These are phyloP conservation scores for Entomortierella lignicola DNA, from an alignment of 192 early-diverging fungal genomes.

Conservation along the genomic window DNA sequence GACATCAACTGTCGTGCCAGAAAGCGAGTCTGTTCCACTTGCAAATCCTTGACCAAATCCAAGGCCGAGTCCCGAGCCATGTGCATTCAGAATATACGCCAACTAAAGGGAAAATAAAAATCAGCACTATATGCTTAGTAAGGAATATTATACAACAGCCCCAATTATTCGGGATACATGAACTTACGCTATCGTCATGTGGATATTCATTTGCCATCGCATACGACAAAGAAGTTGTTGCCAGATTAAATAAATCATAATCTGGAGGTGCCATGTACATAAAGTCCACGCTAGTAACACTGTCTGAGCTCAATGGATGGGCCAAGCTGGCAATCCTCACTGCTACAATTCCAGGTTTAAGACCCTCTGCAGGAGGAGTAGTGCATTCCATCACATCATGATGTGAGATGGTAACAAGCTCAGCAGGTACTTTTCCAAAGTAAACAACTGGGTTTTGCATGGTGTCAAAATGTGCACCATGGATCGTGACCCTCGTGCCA, in stretches of 20 bases:
- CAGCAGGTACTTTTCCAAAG: constrained; percentile 39
- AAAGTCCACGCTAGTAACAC: constrained; percentile 28
- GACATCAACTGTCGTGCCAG: constrained; percentile 17
- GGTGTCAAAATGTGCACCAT: constrained; percentile 41
- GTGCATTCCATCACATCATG: constrained; percentile 54
- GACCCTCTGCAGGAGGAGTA: constrained; percentile 36
- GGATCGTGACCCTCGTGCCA: constrained; percentile 41
- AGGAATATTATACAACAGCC: too few relatives aligned
- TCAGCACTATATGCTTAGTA: too few relatives aligned
- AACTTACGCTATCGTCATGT: constrained; percentile 25
- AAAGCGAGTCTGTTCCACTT: constrained; percentile 3
- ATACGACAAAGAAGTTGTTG: constrained; percentile 36
- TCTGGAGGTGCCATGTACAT: constrained; percentile 45
- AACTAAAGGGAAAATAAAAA: constrained; percentile 12
- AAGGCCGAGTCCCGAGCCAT: constrained; percentile 2
- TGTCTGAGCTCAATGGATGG: constrained; percentile 12
- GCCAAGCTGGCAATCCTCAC: constrained; percentile 29
- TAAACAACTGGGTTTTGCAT: constrained; percentile 43
- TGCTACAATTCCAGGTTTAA: constrained; percentile 40
- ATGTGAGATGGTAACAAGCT: constrained; percentile 39
- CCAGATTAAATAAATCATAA: constrained; percentile 44
- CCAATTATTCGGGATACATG: too few relatives aligned
- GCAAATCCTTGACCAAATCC: constrained; percentile 14
- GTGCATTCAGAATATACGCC: constrained; percentile 28
- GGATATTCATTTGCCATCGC: constrained; percentile 49